Evolutionary conservation across 345 rosid species (phyloP).

Genomic region (Ricinus communis): DNA sequence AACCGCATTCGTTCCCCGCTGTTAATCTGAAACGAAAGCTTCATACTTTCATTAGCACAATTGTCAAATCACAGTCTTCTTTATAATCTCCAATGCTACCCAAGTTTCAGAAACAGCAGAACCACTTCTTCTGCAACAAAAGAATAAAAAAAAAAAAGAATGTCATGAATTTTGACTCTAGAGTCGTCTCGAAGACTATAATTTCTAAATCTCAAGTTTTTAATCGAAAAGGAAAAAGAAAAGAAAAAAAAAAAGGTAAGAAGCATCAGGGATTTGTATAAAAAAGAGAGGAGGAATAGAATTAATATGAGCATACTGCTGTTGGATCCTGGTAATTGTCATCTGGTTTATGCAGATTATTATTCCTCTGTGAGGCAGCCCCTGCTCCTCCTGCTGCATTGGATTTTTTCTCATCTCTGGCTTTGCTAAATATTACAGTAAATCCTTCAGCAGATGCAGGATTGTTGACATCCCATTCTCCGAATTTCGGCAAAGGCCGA

Average conservation of each 20-base stretch:
- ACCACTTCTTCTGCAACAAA: conserved; percentile 63
- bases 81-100: not conserved
- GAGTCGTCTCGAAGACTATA: not conserved
- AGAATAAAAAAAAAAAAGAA: not conserved
- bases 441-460: conserved; percentile 77
- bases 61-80: not conserved
- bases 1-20: not conserved
- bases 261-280: not conserved
- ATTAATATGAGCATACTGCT: conserved; percentile 7
- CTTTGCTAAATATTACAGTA: conserved; percentile 68
- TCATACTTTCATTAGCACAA: not conserved
- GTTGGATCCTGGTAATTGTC: conserved; percentile 11
- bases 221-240: not conserved
- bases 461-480: conserved; percentile 77
- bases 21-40: conserved; percentile 7
- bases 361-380: conserved; percentile 19
- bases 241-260: not conserved
- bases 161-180: no score
- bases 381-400: conserved; percentile 29
- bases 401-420: conserved; percentile 62
- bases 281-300: not conserved
- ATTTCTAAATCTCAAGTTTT: no score
- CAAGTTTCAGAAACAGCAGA: conserved; percentile 60
- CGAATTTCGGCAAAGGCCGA: conserved; percentile 67
- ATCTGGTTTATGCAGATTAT: conserved; percentile 11